These are phyloP conservation scores for Neurospora sp. DNA, from an alignment of 495 filamentous ascomycete species.

Conservation along the genomic window DNA sequence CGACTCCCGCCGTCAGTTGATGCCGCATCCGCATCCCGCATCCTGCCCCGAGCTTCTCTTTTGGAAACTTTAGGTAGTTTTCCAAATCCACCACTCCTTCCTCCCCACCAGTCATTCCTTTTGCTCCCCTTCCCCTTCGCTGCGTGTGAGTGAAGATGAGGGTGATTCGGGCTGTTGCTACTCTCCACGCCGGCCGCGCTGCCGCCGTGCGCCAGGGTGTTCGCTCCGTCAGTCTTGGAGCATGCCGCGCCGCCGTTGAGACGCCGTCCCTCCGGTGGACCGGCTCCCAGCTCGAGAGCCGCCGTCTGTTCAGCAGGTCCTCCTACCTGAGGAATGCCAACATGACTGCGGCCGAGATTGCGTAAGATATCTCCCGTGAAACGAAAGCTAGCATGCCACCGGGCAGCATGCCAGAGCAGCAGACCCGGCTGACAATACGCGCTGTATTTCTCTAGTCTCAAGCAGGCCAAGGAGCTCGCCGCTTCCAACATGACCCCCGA, in stretches of 20 bases:
- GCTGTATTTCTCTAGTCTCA: slow-evolving; percentile 18
- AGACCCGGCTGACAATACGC: not conserved
- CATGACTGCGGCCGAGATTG: slow-evolving; percentile 23
- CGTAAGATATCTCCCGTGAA: slow-evolving; percentile 16
- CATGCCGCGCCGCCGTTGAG: slow-evolving; percentile 8
- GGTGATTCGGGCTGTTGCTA: slow-evolving; percentile 32
- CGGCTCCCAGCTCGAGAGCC: slow-evolving; percentile 8
- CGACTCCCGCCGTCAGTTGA: slow-evolving; percentile 2
- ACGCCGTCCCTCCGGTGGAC: slow-evolving; percentile 8
- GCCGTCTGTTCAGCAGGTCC: slow-evolving; percentile 22
- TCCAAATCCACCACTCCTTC: slow-evolving; percentile 1
- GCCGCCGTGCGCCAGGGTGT: slow-evolving; percentile 20
- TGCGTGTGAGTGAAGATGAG: slow-evolving; percentile 24
- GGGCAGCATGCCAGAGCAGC: not conserved
- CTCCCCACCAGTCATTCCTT: slow-evolving; percentile 14
- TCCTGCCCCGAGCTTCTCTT: slow-evolving; percentile 6
- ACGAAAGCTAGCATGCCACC: slow-evolving; percentile 1
- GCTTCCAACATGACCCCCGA: slow-evolving; percentile 35
- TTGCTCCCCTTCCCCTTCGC: slow-evolving; percentile 8
- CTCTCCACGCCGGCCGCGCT: slow-evolving; percentile 30
- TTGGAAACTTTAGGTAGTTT: slow-evolving; percentile 1
- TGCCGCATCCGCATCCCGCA: slow-evolving; percentile 3
- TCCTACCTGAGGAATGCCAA: slow-evolving; percentile 10
- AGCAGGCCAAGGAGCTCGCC: slow-evolving; percentile 34
- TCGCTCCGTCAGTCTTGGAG: slow-evolving; percentile 21